Evolutionary conservation across 2,329 filamentous ascomycete genomes (phyloP), one percentile per base, ranked within the genome.

Genomic region (Cucurbitaria berberidis): DNA sequence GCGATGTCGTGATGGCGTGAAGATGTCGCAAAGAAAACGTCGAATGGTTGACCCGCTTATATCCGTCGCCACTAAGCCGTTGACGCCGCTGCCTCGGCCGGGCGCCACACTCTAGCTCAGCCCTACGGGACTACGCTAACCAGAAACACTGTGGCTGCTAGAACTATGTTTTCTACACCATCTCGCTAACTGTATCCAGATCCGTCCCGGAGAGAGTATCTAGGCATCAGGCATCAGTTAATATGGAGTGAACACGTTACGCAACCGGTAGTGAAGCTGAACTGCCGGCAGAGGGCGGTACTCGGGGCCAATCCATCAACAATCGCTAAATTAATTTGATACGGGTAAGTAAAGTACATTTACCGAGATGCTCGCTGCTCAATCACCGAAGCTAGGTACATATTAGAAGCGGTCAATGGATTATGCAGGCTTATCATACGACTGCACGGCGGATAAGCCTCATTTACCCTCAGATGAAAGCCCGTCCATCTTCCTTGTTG

Each of bases 11-110:
- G 49, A 56, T 44, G 15, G 6, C 26, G 19, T 39, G 34, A 45
- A 22, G 35, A 18, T 50, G 53, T 59, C 46, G 52, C 51, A 61
- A 50, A 55, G 59, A 57, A 57, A 51, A 52, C 48, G 51, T 53
- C 51, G 51, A 54, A 48, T 46, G n/a, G 10, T 43, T 61, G 53
- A 49, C 51, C 60, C 60, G 58, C 53, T 43, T 24, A 45, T 63
- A 63, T 53, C 60, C 60, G 60, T 48, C 47, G 40, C 48, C 53
- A 47, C 44, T 42, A n/a, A 42, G 34, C 51, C 41, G 39, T 24
- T 30, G 5, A n/a, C 36, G n/a, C n/a, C n/a, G n/a, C 18, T 32
- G 29, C 32, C 45, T 46, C 50, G n/a, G n/a, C 46, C 48, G 38
- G 16, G 36, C 19, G 48, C 54, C 51, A 53, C 41, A 24, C 40